phyloP scores from a whole-genome alignment of 2,329 filamentous ascomycete genomes.

The Diaporthe ampelina region DNA sequence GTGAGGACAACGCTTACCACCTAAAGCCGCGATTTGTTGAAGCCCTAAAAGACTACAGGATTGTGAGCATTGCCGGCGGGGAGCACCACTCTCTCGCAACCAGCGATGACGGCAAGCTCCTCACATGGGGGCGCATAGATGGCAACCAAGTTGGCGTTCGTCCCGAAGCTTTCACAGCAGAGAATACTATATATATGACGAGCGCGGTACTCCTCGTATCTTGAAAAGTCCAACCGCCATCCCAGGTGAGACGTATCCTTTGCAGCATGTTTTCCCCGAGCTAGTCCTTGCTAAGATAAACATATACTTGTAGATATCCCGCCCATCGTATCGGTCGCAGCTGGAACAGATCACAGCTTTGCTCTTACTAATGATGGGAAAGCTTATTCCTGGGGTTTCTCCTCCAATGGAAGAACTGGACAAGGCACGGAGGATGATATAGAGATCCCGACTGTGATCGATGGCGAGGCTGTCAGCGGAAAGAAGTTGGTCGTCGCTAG shows the following conservation, averaged over 20 bases:
- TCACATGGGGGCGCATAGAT: slow-evolving; percentile 73
- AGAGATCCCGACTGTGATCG: slow-evolving; percentile 80
- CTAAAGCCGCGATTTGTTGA: slow-evolving; percentile 77
- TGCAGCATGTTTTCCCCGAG: too few relatives aligned
- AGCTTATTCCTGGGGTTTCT: slow-evolving; percentile 86
- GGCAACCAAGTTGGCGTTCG: slow-evolving; percentile 70
- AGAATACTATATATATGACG: slow-evolving; percentile 75
- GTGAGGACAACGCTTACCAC: slow-evolving; percentile 79
- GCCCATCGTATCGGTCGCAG: slow-evolving; percentile 69
- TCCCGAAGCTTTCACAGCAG: slow-evolving; percentile 65
- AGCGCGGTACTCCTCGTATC: slow-evolving; percentile 75
- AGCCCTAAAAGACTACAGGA: slow-evolving; percentile 71
- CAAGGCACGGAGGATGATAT: slow-evolving; percentile 81
- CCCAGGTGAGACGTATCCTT: neutral
- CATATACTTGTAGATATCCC: slow-evolving; percentile 57
- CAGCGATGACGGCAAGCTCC: slow-evolving; percentile 67
- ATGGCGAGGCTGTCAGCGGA: slow-evolving; percentile 85
- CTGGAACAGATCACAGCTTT: slow-evolving; percentile 81
- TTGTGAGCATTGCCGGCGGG: slow-evolving; percentile 77
- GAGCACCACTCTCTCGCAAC: slow-evolving; percentile 81
- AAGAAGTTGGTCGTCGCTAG: slow-evolving; percentile 83
- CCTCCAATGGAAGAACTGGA: slow-evolving; percentile 84
- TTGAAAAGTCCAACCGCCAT: slow-evolving; percentile 73
- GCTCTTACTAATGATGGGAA: slow-evolving; percentile 77
- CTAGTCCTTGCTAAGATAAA: neutral